Conservation (phyloP, 257 asterid species). For the Oldenlandia corymbosa region DNA sequence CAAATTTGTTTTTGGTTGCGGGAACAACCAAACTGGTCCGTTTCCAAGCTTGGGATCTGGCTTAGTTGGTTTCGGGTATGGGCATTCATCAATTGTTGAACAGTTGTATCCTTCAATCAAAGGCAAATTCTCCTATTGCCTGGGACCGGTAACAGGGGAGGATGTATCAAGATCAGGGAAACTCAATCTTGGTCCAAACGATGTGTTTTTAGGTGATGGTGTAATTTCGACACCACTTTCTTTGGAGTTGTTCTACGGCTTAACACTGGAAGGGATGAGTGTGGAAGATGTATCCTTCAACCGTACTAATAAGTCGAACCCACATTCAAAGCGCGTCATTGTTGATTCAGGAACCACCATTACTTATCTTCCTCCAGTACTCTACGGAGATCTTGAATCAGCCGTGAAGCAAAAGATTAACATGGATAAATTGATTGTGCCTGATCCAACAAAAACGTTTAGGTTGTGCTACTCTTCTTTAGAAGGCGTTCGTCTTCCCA, state of each 20-base stretch:
- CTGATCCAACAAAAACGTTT: slow-evolving; percentile 26
- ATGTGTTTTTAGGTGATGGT: slow-evolving; percentile 30
- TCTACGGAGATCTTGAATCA: slow-evolving; percentile 20
- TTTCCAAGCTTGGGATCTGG: slow-evolving; percentile 39
- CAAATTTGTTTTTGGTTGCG: slow-evolving; percentile 48
- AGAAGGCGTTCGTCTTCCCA: slow-evolving; percentile 18
- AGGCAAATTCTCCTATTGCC: slow-evolving; percentile 63
- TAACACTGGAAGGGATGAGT: slow-evolving; percentile 46
- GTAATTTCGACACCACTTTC: slow-evolving; percentile 46
- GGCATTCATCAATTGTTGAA: slow-evolving; percentile 37
- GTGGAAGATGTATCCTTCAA: slow-evolving; percentile 28
- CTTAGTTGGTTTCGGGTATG: slow-evolving; percentile 59
- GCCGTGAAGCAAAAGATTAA: slow-evolving; percentile 16
- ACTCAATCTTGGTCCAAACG: slow-evolving; percentile 40
- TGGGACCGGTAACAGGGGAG: slow-evolving; percentile 29
- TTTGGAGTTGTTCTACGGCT: slow-evolving; percentile 24
- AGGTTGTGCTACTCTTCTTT: slow-evolving; percentile 31
- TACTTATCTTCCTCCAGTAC: slow-evolving; percentile 31
- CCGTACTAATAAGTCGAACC: neutral
- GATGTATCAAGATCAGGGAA: slow-evolving; percentile 27
- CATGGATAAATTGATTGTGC: neutral
- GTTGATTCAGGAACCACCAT: slow-evolving; percentile 61
- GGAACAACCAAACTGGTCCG: slow-evolving; percentile 25
- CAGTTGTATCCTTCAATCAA: slow-evolving; percentile 34
- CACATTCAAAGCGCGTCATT: slow-evolving; percentile 34